These are phyloP conservation scores for Fistulifera solaris DNA, from an alignment of 108 stramenopile species.

Conservation along the genomic window DNA sequence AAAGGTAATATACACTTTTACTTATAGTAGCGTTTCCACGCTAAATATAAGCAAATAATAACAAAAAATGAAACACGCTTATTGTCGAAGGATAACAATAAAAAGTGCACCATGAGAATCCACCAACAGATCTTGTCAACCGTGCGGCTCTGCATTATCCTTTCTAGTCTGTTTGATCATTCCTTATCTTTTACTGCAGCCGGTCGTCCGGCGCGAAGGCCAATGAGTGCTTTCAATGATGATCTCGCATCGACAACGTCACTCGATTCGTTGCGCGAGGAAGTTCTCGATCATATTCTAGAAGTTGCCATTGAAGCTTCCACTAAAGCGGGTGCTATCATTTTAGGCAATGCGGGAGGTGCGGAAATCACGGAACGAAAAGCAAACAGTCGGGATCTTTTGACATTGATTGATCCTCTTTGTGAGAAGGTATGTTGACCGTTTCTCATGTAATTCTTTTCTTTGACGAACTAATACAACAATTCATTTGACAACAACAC, in stretches of 20 bases:
- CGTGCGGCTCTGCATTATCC: too few species aligned
- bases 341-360: constrained; percentile 59
- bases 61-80: too few species aligned
- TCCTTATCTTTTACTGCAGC: background rate
- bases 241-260: background rate
- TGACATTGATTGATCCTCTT: constrained; percentile 82
- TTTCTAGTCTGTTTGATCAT: too few species aligned
- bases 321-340: constrained; percentile 67
- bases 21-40: too few species aligned
- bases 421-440: constrained; percentile 45
- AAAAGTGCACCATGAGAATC: too few species aligned
- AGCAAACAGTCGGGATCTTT: constrained; percentile 78
- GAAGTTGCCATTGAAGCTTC: constrained; percentile 57
- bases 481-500: background rate
- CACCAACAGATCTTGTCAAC: too few species aligned
- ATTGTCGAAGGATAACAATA: too few species aligned
- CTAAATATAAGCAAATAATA: too few species aligned
- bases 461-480: background rate
- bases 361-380: constrained; percentile 55
- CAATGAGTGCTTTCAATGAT: constrained; percentile 1
- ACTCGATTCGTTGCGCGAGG: background rate
- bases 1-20: too few species aligned
- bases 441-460: background rate
- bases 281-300: constrained; percentile 28
- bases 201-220: background rate